A percentile compares a stretch with the other conserved stretches of the same genome.
Conservation (phyloP, 2,329 filamentous ascomycete species). For the Lomentospora prolificans region DNA sequence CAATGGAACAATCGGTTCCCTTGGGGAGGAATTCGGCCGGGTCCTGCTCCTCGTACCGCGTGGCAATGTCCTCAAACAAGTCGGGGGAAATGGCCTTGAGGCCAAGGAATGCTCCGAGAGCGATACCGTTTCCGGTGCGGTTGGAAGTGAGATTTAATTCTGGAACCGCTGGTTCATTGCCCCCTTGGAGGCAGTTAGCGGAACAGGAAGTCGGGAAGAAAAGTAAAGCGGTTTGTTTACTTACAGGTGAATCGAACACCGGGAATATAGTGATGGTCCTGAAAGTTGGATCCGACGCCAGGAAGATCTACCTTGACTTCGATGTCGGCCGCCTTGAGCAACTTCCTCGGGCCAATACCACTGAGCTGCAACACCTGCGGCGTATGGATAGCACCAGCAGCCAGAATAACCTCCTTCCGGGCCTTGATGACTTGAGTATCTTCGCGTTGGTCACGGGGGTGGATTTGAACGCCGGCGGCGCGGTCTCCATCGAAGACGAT, state of each 20-base stretch:
- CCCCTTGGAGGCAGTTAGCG: constrained; percentile 8
- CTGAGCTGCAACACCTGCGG: constrained; percentile 32
- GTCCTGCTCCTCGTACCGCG: constrained; percentile 14
- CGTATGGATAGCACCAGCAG: constrained; percentile 31
- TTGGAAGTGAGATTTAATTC: constrained; percentile 22
- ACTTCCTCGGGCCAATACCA: constrained; percentile 26
- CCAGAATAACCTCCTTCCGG: constrained; percentile 29
- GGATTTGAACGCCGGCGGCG: constrained; percentile 9
- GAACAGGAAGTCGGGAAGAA: constrained; percentile 7
- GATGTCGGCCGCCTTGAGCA: constrained; percentile 32
- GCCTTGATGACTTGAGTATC: constrained; percentile 11
- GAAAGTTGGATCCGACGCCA: constrained; percentile 50
- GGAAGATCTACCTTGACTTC: constrained; percentile 43
- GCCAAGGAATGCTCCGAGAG: constrained; percentile 15
- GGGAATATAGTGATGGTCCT: constrained; percentile 33
- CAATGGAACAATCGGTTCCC: constrained; percentile 13
- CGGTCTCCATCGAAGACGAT: constrained; percentile 15
- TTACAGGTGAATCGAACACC: constrained; percentile 14
- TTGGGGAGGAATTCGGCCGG: constrained; percentile 13
- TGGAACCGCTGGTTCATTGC: constrained; percentile 11
- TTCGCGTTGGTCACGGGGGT: constrained; percentile 8
- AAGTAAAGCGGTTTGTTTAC: constrained; percentile 1
- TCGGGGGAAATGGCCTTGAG: constrained; percentile 15
- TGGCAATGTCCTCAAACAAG: neutral
- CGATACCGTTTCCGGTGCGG: constrained; percentile 11